Base-by-base conservation (phyloP, 2,329 filamentous ascomycete species). In the Calonectria honghensis region DNA sequence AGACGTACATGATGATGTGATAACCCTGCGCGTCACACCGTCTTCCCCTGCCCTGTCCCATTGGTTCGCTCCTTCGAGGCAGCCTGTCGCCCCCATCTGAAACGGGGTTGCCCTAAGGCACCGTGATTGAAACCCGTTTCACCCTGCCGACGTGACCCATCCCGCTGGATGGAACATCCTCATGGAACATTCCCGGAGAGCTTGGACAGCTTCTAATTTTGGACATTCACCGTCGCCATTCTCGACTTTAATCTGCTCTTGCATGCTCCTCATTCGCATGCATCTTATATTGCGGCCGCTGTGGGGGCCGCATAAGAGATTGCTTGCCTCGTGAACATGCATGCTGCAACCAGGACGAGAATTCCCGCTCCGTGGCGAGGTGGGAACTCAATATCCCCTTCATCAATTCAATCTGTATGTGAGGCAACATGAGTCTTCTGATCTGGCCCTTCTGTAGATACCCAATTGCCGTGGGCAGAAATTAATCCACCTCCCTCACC, bases 401-500 rank as follows among this genome's bases (percentile, higher is more conserved):
- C 68, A 41, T 52, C 54, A 70, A 61, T 69, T 52, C n/a, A 27
- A 41, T 51, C 32, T 79, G 48, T 67, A 69, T 70, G 67, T 74
- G 76, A 79, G 70, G 73, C 65, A 69, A 52, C 41, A 48, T 18
- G 24, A 70, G 24, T 11, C 52, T 18, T 63, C 27, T 27, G 32
- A 29, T 29, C 39, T 63, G 57, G 35, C 35, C 41, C 16, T 63
- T 16, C 24, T 29, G 35, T 20, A 61, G 0, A 63, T 63, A 27
- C 35, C 24, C 35, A 72, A 75, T 68, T 59, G 68, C 70, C 73
- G 68, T 39, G 68, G 54, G 39, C 72, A 65, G 66, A 31, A n/a
- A 68, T 83, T 78, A 87, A 72, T 84, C 84, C 77, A 87, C 81
- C 63, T 87, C 83, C 73, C 85, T 85, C 35, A 90, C 86, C 80